A percentile compares a stretch with the other conserved stretches of the same genome.
Conservation (phyloP, 2,329 filamentous ascomycete genomes). For the Ceratocystis albifundus region DNA sequence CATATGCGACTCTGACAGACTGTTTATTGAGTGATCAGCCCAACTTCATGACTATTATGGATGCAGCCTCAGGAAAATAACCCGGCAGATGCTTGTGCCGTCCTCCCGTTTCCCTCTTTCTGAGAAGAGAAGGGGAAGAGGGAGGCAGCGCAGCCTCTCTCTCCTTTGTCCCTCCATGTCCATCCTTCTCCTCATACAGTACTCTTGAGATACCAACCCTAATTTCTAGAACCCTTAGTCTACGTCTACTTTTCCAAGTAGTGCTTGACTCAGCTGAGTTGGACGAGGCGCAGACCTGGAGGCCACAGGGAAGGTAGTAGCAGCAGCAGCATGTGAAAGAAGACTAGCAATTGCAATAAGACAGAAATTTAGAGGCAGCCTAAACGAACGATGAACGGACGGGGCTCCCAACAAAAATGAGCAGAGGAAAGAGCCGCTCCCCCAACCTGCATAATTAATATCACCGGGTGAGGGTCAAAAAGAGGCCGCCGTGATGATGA, state of each 20-base stretch:
- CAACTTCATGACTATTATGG: too few species aligned
- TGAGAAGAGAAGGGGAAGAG: too few species aligned
- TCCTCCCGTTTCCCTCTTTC: too few species aligned
- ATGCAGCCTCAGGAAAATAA: neutral
- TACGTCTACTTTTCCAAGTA: neutral
- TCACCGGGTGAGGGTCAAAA: neutral
- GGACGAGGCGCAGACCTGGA: neutral
- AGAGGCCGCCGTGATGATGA: conserved; percentile 1
- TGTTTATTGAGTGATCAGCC: too few species aligned
- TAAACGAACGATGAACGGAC: neutral
- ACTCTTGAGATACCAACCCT: too few species aligned
- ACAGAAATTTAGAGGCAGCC: neutral
- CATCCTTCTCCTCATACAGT: neutral
- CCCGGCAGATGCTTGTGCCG: neutral
- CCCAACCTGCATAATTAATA: neutral
- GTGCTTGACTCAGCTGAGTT: neutral
- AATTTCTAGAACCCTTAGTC: too few species aligned
- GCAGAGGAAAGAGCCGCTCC: neutral
- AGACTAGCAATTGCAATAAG: neutral
- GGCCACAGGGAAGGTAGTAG: neutral
- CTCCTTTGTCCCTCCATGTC: neutral
- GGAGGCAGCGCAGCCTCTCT: neutral
- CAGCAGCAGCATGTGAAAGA: neutral
- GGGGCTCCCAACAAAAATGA: neutral
- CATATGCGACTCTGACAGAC: too few species aligned